A percentile compares a stretch with the other conserved stretches of the same genome.
Conservation (phyloP, 768 basidiomycete genomes). For the Gelatoporia subvermispora region DNA sequence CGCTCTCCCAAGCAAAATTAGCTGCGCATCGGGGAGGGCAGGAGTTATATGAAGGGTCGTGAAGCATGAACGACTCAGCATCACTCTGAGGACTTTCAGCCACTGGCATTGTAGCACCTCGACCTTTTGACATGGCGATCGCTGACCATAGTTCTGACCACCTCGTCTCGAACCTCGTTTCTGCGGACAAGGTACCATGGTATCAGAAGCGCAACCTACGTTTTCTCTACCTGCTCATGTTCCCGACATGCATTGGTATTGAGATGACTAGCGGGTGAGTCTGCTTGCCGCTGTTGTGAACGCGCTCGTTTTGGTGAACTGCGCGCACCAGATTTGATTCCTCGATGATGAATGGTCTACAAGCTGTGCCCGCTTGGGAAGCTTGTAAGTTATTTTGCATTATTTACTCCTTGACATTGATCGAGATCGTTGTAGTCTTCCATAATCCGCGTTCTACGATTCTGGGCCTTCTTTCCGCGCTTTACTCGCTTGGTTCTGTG, state of each 20-base stretch:
- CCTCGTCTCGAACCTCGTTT: neutral
- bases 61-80: neutral
- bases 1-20: neutral
- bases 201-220: conserved; percentile 58
- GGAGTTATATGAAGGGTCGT: neutral
- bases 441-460: conserved; percentile 47
- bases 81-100: neutral
- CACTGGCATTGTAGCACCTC: neutral
- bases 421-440: conserved; percentile 37
- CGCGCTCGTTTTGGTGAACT: too few relatives aligned
- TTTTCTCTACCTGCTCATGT: conserved; percentile 47
- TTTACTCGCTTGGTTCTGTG: conserved; percentile 60
- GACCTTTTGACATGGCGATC: neutral
- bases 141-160: neutral
- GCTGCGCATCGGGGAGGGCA: neutral
- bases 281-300: neutral
- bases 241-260: conserved; percentile 57
- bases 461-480: conserved; percentile 52
- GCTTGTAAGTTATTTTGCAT: conserved; percentile 32
- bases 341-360: conserved; percentile 60
- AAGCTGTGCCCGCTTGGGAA: conserved; percentile 55
- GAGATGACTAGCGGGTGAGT: conserved; percentile 58
- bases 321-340: conserved; percentile 42
- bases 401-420: neutral
- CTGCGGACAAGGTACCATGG: conserved; percentile 52